These are phyloP conservation scores for Phytophthora palmivora DNA, from an alignment of 352 stramenopile species.

Conservation along the genomic window DNA sequence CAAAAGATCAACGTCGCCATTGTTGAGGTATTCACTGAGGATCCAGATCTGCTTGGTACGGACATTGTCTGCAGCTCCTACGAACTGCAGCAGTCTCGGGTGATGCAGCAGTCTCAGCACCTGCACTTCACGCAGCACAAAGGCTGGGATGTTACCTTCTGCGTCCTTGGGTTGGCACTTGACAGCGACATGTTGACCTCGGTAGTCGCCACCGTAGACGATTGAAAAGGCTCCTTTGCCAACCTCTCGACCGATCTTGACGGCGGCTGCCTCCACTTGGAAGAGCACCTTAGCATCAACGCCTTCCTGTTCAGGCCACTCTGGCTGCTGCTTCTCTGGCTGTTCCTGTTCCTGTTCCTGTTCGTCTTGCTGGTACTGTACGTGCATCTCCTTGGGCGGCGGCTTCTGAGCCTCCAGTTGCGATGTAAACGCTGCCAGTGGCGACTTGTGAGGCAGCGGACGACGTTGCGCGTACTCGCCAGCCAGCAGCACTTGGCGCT, in stretches of 20 bases:
- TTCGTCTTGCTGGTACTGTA: constrained; percentile 23
- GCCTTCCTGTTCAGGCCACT: constrained; percentile 30
- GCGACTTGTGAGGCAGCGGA: constrained; percentile 23
- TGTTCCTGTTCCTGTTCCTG: constrained; percentile 31
- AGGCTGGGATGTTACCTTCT: constrained; percentile 70
- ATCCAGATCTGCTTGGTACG: constrained; percentile 85
- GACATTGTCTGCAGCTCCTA: constrained; percentile 72
- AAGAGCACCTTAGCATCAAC: constrained; percentile 48
- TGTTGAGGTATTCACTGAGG: constrained; percentile 80
- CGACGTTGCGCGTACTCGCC: constrained; percentile 46
- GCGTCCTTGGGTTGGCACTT: constrained; percentile 88
- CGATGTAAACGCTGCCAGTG: constrained; percentile 35
- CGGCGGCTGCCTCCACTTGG: constrained; percentile 55
- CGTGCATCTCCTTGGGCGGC: constrained; percentile 12
- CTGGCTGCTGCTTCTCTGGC: constrained; percentile 25
- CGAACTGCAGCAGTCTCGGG: constrained; percentile 78
- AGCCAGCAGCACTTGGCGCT: constrained; percentile 41
- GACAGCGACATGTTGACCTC: constrained; percentile 77
- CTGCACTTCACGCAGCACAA: constrained; percentile 82
- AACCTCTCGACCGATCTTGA: constrained; percentile 85
- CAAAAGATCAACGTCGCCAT: constrained; percentile 78
- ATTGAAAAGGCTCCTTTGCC: constrained; percentile 88
- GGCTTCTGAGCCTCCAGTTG: constrained; percentile 31
- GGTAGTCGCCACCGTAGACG: constrained; percentile 79
- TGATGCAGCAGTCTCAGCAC: constrained; percentile 73